These are phyloP conservation scores for Solanum pimpinellifolium DNA, from an alignment of 257 asterid species.

Conservation along the genomic window DNA sequence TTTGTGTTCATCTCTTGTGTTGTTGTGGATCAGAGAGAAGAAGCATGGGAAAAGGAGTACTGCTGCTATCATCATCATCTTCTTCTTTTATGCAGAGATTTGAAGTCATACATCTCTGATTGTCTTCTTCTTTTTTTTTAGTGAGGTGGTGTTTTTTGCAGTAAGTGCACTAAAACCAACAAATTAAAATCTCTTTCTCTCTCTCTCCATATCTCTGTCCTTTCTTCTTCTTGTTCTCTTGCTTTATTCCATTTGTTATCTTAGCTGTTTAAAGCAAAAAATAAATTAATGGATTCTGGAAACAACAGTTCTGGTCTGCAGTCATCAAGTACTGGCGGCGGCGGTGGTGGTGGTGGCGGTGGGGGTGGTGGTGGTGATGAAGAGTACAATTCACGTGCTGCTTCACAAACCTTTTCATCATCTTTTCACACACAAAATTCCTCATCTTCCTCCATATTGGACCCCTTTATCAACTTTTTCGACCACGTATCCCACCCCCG, in stretches of 20 bases:
- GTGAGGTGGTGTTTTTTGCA: not conserved
- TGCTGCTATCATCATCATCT: not conserved
- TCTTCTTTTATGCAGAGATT: not conserved
- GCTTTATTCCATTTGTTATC: not conserved
- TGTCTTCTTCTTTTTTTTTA: not conserved
- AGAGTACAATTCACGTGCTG: slow-evolving; percentile 62
- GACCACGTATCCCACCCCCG: slow-evolving; percentile 1
- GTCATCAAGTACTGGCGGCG: slow-evolving; percentile 35
- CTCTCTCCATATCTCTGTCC: not conserved
- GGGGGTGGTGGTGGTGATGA: slow-evolving; percentile 36
- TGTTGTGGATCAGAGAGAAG: not conserved
- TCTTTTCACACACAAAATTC: slow-evolving; percentile 6
- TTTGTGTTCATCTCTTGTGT: not conserved
- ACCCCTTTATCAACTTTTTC: slow-evolving; percentile 36
- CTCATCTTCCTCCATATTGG: slow-evolving; percentile 12
- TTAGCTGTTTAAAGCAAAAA: slow-evolving; percentile 3
- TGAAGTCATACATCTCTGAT: not conserved
- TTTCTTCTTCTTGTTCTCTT: not conserved
- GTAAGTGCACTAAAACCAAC: not conserved
- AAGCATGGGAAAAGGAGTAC: not conserved
- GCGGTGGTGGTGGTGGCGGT: not conserved
- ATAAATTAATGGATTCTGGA: slow-evolving; percentile 41
- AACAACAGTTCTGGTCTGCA: slow-evolving; percentile 61
- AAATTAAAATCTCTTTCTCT: not conserved
- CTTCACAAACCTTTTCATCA: not conserved